Evolutionary conservation across 2,329 filamentous ascomycete genomes (phyloP), one percentile per base, ranked within the genome.

Genomic region (Ceratocystis albifundus): DNA sequence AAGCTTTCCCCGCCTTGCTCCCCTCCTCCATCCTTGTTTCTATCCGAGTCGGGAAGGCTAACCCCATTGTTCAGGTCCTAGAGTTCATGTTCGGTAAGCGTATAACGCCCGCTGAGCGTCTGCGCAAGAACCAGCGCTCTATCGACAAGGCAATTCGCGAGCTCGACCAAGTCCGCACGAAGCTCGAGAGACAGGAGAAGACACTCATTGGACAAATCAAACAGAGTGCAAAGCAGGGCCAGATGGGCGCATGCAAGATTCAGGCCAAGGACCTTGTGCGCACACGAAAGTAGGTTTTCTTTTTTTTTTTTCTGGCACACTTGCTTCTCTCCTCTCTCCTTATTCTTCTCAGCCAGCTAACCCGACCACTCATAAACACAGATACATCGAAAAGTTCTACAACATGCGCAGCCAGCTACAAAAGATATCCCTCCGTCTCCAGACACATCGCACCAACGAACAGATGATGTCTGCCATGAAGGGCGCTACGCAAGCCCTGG

Each of bases 381-480:
- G 90, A 75, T 96, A 96, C 72, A 88, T 99, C 68, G 91, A 96
- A 77, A 97, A 97, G 77, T 99, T 99, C 78, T 97, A 96, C 74
- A 88, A 90, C 73, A 97, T 99, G 93, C 87, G 91, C 71, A 97
- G 93, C 70, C 93, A 97, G 76, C 78, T 99, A 70, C 94, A 99
- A 75, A 94, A 96, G 70, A 96, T 99, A 71, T 96, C 90, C 15
- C 78, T 99, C 65, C 86, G 93, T 57, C 92, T 99, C 73, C 94
- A 97, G 90, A 99, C 94, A 62, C 93, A 97, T 70, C 87, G 94
- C 70, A 96, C 92, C 71, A 99, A 99, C 76, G 94, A 99, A 76
- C 93, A 97, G 77, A 99, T 99, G 94, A 96, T 96, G 92, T 90
- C 96, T 76, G 94, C 92, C 7, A 97, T 99, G 94, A 99, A 96